Conservation (phyloP, 2,329 filamentous ascomycete genomes). For the Eutypella sp. region DNA sequence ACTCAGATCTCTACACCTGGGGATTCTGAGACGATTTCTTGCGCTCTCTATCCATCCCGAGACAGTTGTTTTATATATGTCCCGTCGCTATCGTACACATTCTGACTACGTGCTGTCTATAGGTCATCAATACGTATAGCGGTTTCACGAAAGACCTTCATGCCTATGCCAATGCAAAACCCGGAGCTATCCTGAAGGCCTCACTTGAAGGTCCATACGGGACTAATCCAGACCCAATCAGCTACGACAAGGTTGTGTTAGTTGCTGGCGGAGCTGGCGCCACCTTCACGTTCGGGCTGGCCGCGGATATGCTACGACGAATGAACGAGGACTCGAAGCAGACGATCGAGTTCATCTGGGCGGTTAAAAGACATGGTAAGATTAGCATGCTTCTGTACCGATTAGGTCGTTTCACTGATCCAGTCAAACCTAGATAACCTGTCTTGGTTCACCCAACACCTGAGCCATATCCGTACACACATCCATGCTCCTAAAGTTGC, state of each 20-base stretch:
- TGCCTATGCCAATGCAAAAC: slow-evolving; percentile 43
- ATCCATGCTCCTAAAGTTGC: slow-evolving; percentile 33
- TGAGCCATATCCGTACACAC: slow-evolving; percentile 33
- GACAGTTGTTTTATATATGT: not conserved
- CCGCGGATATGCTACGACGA: slow-evolving; percentile 39
- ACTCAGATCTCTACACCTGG: too few relatives aligned
- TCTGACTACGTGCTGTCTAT: not conserved
- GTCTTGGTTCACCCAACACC: slow-evolving; percentile 34
- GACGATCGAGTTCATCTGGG: slow-evolving; percentile 45
- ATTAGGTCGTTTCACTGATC: slow-evolving; percentile 1
- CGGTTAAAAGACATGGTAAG: slow-evolving; percentile 41
- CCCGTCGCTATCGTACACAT: not conserved
- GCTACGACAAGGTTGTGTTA: slow-evolving; percentile 52
- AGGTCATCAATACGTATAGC: slow-evolving; percentile 48
- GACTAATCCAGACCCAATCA: slow-evolving; percentile 44
- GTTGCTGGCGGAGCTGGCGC: slow-evolving; percentile 58
- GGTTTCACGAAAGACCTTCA: slow-evolving; percentile 56
- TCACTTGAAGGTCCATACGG: slow-evolving; percentile 59
- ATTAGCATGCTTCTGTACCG: not conserved
- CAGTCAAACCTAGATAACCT: slow-evolving; percentile 25
- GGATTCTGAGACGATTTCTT: too few relatives aligned
- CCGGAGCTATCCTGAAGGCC: slow-evolving; percentile 42
- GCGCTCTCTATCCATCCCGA: not conserved
- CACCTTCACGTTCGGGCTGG: slow-evolving; percentile 51
- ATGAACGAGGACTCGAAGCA: slow-evolving; percentile 32